Evolutionary conservation across 2,329 filamentous ascomycete genomes (phyloP), one percentile per base, ranked within the genome.

Genomic region (Colletotrichum orchidophilum): DNA sequence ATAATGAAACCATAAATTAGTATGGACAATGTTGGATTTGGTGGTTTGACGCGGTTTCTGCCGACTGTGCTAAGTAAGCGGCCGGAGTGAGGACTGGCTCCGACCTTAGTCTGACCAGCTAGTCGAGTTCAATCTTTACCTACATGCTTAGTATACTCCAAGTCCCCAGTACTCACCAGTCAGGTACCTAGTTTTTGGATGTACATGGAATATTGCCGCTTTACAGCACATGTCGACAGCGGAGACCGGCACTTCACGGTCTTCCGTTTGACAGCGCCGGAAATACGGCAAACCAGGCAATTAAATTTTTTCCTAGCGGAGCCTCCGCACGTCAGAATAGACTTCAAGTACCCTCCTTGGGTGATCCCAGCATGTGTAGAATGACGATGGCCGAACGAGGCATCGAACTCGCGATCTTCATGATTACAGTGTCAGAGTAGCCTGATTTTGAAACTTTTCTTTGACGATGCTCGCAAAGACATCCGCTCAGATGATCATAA

Each of bases 71-170:
- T 29, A 27, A 18, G 18, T 46, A 46, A 46, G 39, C 39, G 35
- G 52, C 58, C 59, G 39, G 57, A 60, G 39, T 8, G 39, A 21
- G 39, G 62, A 35, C 67, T 46, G 49, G 60, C 61, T n/a, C n/a
- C n/a, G n/a, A n/a, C n/a, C n/a, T n/a, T n/a, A 46, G 39, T 18
- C 18, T 46, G 39, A 46, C 39, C n/a, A 46, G 39, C 39, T 18
- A 46, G 39, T 46, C 39, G 39, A 18, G 39, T 46, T 18, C 18
- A 18, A 46, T 46, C 39, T 46, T 46, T 46, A 46, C 18, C n/a
- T 46, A 3, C 21, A 21, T 18, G 18, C 9, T 7, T 8, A n/a
- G n/a, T 46, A 21, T 46, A 15, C 39, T 18, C 39, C 21, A 46
- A 46, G 39, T 46, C 39, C 39, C 39, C 39, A n/a, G 18, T 0